phyloP scores from a whole-genome alignment of 31 red algal species.

The Asparagopsis taxiformis region DNA sequence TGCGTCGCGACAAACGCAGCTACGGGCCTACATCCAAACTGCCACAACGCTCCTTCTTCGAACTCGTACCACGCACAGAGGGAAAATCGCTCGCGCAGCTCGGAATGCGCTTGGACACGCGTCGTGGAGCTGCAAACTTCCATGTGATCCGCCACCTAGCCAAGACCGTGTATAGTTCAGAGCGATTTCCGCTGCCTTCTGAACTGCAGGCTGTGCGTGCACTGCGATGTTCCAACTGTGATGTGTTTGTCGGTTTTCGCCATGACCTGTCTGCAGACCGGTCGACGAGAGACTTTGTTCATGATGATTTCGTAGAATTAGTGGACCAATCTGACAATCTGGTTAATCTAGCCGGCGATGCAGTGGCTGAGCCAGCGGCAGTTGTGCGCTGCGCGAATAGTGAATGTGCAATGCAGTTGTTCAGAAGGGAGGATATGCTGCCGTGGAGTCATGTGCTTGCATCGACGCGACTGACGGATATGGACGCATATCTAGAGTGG shows the following conservation, averaged over 20 bases:
- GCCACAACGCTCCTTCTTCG: slow-evolving; percentile 43
- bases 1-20: not conserved
- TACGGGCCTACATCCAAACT: slow-evolving; percentile 23
- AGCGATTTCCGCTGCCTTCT: slow-evolving; percentile 31
- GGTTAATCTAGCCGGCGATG: slow-evolving; percentile 20
- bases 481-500: slow-evolving; percentile 71
- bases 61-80: slow-evolving; percentile 1
- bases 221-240: slow-evolving; percentile 37
- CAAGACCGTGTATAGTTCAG: slow-evolving; percentile 47
- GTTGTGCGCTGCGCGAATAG: slow-evolving; percentile 29
- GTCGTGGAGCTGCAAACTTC: slow-evolving; percentile 54
- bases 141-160: slow-evolving; percentile 51
- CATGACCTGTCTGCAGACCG: slow-evolving; percentile 4
- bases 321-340: slow-evolving; percentile 8
- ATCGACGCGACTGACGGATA: slow-evolving; percentile 47
- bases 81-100: not conserved
- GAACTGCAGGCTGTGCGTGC: slow-evolving; percentile 50
- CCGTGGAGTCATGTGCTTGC: slow-evolving; percentile 69
- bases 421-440: slow-evolving; percentile 57
- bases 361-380: slow-evolving; percentile 7
- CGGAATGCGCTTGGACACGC: slow-evolving; percentile 14
- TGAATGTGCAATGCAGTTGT: slow-evolving; percentile 34
- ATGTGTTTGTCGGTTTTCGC: slow-evolving; percentile 67
- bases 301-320: slow-evolving; percentile 54
- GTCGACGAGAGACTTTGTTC: slow-evolving; percentile 35